These are phyloP conservation scores for Aspergillus vadensis DNA, from an alignment of 2,329 filamentous ascomycete genomes.

Conservation along the genomic window DNA sequence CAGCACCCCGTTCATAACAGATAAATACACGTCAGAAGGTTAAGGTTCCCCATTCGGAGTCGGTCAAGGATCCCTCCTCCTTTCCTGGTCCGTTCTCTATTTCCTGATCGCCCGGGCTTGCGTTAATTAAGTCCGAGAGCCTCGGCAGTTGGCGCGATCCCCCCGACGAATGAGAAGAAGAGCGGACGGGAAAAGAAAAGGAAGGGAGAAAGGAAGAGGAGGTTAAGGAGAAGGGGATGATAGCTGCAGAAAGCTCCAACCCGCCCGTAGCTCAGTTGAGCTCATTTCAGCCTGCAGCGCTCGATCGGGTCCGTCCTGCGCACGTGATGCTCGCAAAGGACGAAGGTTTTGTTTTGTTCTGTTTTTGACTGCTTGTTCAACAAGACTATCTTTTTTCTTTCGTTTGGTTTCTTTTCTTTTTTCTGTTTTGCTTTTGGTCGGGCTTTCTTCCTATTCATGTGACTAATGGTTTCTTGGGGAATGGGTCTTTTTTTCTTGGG, in stretches of 20 bases:
- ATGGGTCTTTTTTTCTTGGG: background rate
- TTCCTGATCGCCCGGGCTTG: background rate
- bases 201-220: conserved; percentile 14
- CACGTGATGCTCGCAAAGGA: conserved; percentile 5
- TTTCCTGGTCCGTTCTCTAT: background rate
- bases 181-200: background rate
- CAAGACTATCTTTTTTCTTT: background rate
- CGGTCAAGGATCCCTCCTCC: background rate
- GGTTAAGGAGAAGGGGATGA: background rate
- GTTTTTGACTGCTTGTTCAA: background rate
- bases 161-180: background rate
- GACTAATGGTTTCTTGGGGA: background rate
- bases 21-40: conserved; percentile 4
- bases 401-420: background rate
- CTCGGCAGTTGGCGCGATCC: background rate
- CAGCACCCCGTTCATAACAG: background rate
- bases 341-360: background rate
- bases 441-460: conserved; percentile 2
- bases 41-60: background rate
- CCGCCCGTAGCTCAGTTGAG: background rate
- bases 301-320: background rate
- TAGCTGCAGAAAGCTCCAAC: background rate
- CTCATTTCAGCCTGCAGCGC: background rate
- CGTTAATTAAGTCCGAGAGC: background rate
- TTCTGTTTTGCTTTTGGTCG: background rate